These are phyloP conservation scores for Magnusiomyces sp. DNA, from an alignment of 1,139 yeast genomes.

Conservation along the genomic window DNA sequence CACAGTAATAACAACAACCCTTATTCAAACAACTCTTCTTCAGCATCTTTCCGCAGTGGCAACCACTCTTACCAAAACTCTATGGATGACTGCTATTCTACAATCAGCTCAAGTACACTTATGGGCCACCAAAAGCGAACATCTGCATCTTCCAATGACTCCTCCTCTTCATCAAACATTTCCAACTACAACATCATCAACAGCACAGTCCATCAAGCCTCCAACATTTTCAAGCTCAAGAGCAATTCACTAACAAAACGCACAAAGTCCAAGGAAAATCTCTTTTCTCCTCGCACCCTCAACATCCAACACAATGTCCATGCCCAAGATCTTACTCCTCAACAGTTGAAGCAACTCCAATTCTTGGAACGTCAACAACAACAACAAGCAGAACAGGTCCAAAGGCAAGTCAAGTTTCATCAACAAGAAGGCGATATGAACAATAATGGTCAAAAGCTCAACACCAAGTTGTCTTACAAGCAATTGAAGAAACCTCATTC, in stretches of 20 bases:
- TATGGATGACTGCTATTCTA: slow-evolving; percentile 10
- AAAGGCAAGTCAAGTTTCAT: too few species aligned
- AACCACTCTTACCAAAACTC: slow-evolving; percentile 13
- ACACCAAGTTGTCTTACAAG: slow-evolving; percentile 6
- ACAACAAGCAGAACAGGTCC: slow-evolving; percentile 3
- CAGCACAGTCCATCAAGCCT: background rate
- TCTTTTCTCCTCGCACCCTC: too few species aligned
- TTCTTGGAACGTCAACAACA: slow-evolving; percentile 7
- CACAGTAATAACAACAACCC: too few species aligned
- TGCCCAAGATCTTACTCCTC: background rate
- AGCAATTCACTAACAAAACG: too few species aligned
- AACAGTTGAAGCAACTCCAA: slow-evolving; percentile 2
- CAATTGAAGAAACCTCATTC: slow-evolving; percentile 8
- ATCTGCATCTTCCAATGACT: slow-evolving; percentile 5
- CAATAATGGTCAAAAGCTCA: background rate
- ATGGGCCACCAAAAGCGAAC: slow-evolving; percentile 7
- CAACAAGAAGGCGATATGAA: background rate
- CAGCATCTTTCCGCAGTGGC: background rate
- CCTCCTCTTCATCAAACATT: background rate
- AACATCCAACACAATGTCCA: background rate
- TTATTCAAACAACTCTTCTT: background rate
- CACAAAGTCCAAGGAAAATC: slow-evolving; percentile 2
- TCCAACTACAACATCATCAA: slow-evolving; percentile 2
- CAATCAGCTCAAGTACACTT: background rate
- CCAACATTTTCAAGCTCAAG: slow-evolving; percentile 8